Base-by-base conservation (phyloP, 345 rosid genomes). In the Eucalyptus cloeziana region DNA sequence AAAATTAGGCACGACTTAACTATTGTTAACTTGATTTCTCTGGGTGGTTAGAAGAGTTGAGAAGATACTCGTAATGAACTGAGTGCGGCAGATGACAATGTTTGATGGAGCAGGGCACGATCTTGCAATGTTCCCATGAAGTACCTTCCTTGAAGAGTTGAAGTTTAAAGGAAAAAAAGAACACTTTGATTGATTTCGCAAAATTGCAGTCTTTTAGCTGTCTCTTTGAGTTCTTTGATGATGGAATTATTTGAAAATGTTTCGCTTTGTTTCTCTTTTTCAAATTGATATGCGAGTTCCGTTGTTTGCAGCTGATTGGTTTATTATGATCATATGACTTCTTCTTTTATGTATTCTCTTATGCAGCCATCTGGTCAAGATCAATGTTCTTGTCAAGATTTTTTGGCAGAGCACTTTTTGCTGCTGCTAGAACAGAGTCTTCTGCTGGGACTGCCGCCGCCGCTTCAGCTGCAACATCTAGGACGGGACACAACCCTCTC, bases 401-500 rank as follows among this genome's bases (percentile, higher is more conserved):
- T 90, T 8, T 96, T 33, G 96, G 98, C 90, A 92, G 98, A 89
- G 91, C 96, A 60, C 93, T 96, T 89, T 90, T 93, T 58, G 90
- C 94, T 87, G 95, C 95, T 86, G 96, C 97, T 56, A 94, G 95
- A 92, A 91, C 95, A 56, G 97, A 96, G 90, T 91, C 94, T 17
- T 90, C 95, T 50, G 91, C 96, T 14, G 37, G 94, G 80, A 92
- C 94, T 30, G 94, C 97, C 51, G 93, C 94, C 8, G 92, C 97
- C 16, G 95, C 96, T 79, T 93, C 95, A 16, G 93, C 97, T 5
- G 91, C 96, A 6, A 85, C 95, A 33, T 85, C 92, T 89, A 88
- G 44, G 43, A 89, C 91, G 3, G 93, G 90, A 4, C 88, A 51
- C 89, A 96, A 96, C 89, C 97, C 99, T 71, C 95, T 97, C 1